These are phyloP conservation scores for Seminavis robusta DNA, from an alignment of 108 stramenopile species.

Conservation along the genomic window DNA sequence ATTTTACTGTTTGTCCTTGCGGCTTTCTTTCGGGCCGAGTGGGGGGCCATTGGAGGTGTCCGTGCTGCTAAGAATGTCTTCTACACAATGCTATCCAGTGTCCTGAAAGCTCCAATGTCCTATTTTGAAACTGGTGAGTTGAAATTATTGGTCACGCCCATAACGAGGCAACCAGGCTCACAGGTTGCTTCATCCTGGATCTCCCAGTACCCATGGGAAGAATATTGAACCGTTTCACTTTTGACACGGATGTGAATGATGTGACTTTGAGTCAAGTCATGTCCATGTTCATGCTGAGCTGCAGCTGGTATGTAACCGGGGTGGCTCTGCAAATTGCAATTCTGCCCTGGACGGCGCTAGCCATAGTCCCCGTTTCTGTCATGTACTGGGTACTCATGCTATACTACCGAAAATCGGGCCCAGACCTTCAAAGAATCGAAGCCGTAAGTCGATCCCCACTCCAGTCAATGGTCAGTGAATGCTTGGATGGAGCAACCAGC, in stretches of 20 bases:
- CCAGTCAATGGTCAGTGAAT: constrained; percentile 70
- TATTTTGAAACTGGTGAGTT: constrained; percentile 95
- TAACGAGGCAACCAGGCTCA: too few species aligned
- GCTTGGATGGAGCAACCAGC: constrained; percentile 67
- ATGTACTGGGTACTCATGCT: constrained; percentile 54
- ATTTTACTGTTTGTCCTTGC: constrained; percentile 33
- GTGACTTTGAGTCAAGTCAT: constrained; percentile 60
- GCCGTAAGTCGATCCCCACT: constrained; percentile 63
- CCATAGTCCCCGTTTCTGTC: constrained; percentile 41
- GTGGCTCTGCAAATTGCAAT: constrained; percentile 51
- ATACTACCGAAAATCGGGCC: constrained; percentile 61
- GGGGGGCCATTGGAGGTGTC: constrained; percentile 27
- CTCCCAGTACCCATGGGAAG: constrained; percentile 91
- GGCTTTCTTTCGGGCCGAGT: constrained; percentile 44
- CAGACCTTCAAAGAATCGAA: constrained; percentile 77
- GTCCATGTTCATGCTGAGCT: constrained; percentile 69
- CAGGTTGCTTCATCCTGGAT: constrained; percentile 81
- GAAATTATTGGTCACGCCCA: too few species aligned
- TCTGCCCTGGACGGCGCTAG: constrained; percentile 61
- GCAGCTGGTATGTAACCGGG: constrained; percentile 56
- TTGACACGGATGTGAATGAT: constrained; percentile 84
- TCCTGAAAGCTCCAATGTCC: constrained; percentile 65
- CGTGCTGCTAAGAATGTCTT: constrained; percentile 26
- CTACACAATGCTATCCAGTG: constrained; percentile 35
- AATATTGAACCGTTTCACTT: constrained; percentile 88